Conservation (phyloP, 2,329 filamentous ascomycete genomes). For the Trichoderma koningiopsis region DNA sequence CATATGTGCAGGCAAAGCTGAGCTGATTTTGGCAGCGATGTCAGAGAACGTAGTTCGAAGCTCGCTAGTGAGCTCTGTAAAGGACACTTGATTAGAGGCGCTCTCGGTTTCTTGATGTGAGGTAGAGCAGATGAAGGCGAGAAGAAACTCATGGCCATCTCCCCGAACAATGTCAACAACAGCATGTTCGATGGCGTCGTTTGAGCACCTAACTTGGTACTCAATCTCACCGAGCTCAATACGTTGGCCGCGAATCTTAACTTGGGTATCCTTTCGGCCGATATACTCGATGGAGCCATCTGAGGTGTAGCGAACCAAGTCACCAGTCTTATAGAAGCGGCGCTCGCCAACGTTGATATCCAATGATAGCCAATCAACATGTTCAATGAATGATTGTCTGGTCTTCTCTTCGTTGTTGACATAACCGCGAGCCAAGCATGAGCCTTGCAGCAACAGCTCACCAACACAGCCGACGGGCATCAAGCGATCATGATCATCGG, state of each 20-base stretch:
- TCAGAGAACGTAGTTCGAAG: not conserved
- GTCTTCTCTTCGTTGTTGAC: slow-evolving; percentile 31
- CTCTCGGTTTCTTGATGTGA: slow-evolving; percentile 7
- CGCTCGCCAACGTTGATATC: not conserved
- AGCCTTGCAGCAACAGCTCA: slow-evolving; percentile 32
- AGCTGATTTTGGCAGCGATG: not conserved
- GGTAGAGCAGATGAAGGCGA: slow-evolving; percentile 16
- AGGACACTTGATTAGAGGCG: not conserved
- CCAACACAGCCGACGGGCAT: slow-evolving; percentile 31
- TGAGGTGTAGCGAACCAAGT: slow-evolving; percentile 16
- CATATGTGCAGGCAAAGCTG: slow-evolving; percentile 12
- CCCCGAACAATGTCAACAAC: not conserved
- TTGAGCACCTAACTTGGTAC: not conserved
- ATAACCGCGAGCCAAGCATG: slow-evolving; percentile 30
- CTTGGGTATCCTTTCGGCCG: slow-evolving; percentile 21
- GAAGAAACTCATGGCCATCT: not conserved
- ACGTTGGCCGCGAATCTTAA: slow-evolving; percentile 24
- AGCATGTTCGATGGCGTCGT: not conserved
- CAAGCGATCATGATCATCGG: slow-evolving; percentile 28
- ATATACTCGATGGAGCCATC: slow-evolving; percentile 16
- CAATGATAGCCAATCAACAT: slow-evolving; percentile 5
- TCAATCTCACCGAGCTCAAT: slow-evolving; percentile 24
- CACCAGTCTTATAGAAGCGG: slow-evolving; percentile 25
- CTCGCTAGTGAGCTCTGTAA: not conserved
- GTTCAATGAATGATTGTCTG: slow-evolving; percentile 25